Evolutionary conservation across 495 filamentous ascomycete species (phyloP), one percentile per base, ranked within the genome.

Genomic region (Usnea hakonensis): DNA sequence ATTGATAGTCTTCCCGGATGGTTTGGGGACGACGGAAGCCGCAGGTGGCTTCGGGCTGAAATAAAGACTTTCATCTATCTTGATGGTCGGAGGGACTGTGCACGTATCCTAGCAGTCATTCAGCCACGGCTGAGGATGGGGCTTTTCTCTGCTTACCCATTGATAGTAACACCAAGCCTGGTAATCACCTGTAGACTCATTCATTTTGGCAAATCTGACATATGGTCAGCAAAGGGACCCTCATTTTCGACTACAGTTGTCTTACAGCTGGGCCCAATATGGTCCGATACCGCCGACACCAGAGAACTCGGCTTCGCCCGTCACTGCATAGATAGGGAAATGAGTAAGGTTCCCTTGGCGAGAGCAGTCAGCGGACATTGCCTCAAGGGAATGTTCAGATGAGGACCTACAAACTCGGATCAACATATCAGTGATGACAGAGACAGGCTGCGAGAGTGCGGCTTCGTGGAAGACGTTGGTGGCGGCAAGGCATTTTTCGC

Each of bases 1-100:
- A 57, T 80, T 79, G 48, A 77, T 74, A 8, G 70, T 67, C 67
- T 77, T 70, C 26, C 78, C 77, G 33, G 73, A 78, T 9, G 73
- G 62, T n/a, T 67, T 59, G 7, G 75, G 77, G 16, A 63, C 65
- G 30, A 57, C 71, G 26, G 58, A 62, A 26, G 68, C 67, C 44
- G 75, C 71, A 6, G 55, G 62, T 10, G 79, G 79, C 66, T 75
- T 76, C 3, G 75, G 73, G 36, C 55, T 58, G 16, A 65, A 65
- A 56, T 66, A 70, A 2, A 64, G 44, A 57, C 55, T 65, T 48
- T 70, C 68, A 53, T 70, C 56, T n/a, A 70, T 67, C 21, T 65
- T 36, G 21, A 63, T 62, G 3, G 61, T 60, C 21, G 67, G 60
- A 7, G 66, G 68, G 1, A 59, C 53, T 19, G 58, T 43, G 60